Conservation (phyloP, 305 asterid genomes). For the Fraxinus velutina region DNA sequence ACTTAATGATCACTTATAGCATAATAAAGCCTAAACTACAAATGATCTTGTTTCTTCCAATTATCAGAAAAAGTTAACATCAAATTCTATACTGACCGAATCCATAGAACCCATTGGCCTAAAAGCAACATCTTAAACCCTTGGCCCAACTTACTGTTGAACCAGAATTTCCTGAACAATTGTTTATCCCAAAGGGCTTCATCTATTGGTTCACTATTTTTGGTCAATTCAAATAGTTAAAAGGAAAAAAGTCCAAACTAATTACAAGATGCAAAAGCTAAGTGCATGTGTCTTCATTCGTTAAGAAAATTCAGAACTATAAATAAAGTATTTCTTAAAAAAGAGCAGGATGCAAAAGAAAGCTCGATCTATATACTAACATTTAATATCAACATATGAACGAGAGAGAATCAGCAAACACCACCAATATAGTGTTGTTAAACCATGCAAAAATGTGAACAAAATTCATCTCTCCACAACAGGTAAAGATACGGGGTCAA, state of each 20-base stretch:
- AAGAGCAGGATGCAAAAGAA: neutral
- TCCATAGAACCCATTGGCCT: neutral
- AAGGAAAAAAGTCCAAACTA: neutral
- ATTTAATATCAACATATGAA: neutral
- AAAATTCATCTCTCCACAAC: neutral
- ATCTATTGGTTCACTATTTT: neutral
- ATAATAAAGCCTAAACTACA: neutral
- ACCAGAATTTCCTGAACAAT: neutral
- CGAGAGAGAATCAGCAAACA: neutral
- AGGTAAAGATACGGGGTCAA: conserved; percentile 15
- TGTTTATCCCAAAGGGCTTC: neutral
- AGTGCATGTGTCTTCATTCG: neutral
- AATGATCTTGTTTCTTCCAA: neutral
- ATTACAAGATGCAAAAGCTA: neutral
- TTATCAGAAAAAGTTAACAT: neutral
- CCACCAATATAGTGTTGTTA: neutral
- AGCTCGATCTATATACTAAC: neutral
- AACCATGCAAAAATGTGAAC: neutral
- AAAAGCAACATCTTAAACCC: neutral
- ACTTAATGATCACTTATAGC: neutral
- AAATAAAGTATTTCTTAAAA: neutral
- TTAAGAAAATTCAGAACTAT: neutral
- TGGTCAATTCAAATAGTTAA: neutral
- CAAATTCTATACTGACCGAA: neutral
- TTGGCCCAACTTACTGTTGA: neutral